Evolutionary conservation across 805 yeast species (phyloP).

Genomic region (Spathaspora girioi): DNA sequence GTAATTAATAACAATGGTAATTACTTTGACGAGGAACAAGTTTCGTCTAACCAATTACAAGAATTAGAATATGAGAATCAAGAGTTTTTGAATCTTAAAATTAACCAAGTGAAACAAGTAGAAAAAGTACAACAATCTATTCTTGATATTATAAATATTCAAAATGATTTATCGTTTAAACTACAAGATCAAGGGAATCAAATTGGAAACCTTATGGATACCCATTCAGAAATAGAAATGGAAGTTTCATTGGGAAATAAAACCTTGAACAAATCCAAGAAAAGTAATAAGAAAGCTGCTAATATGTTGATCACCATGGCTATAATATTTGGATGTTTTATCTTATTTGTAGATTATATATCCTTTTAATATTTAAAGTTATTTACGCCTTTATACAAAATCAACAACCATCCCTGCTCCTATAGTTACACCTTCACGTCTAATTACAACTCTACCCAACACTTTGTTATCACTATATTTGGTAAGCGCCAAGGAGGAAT

Average conservation of each 20-base stretch:
- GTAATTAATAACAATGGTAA: neutral
- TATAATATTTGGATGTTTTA: constrained; percentile 29
- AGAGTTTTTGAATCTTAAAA: constrained; percentile 49
- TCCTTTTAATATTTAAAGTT: constrained; percentile 10
- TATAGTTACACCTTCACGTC: constrained; percentile 66
- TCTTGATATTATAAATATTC: constrained; percentile 70
- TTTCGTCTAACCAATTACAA: constrained; percentile 55
- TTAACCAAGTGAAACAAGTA: constrained; percentile 58
- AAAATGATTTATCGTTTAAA: constrained; percentile 71
- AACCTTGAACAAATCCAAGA: constrained; percentile 65
- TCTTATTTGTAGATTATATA: constrained; percentile 35
- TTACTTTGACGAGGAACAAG: constrained; percentile 5
- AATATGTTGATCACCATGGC: constrained; percentile 33
- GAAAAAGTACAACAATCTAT: constrained; percentile 59
- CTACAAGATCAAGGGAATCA: constrained; percentile 68
- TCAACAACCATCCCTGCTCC: constrained; percentile 56
- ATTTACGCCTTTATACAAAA: constrained; percentile 2
- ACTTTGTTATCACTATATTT: constrained; percentile 44
- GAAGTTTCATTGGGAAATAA: constrained; percentile 72
- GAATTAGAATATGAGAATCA: constrained; percentile 58
- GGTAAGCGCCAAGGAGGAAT: constrained; percentile 49
- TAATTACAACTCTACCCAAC: constrained; percentile 64
- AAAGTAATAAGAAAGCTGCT: constrained; percentile 50
- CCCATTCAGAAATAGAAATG: constrained; percentile 60
- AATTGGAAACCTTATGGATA: constrained; percentile 58